phyloP scores from a whole-genome alignment of 2,329 filamentous ascomycete genomes.

The Exophiala aquamarina region DNA sequence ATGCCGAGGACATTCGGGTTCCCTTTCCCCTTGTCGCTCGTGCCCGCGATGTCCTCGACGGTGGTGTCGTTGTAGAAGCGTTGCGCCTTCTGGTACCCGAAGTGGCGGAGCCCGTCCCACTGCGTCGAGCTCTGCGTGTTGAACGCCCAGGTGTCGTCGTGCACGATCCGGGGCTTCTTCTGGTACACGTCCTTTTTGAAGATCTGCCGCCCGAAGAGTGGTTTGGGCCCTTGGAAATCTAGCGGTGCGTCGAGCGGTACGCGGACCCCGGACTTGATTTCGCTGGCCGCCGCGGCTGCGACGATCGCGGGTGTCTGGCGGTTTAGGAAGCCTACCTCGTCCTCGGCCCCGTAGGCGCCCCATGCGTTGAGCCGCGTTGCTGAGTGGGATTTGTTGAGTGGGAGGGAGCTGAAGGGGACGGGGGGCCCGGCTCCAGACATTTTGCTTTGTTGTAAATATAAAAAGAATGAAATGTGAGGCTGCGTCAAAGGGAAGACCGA shows the following conservation, averaged over 20 bases:
- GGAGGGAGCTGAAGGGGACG: conserved; percentile 39
- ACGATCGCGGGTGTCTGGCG: conserved; percentile 51
- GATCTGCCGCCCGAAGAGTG: conserved; percentile 36
- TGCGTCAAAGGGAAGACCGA: too few relatives aligned
- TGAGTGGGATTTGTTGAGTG: conserved; percentile 50
- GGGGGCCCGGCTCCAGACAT: conserved; percentile 27
- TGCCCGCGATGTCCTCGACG: conserved; percentile 29
- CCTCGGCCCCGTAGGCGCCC: conserved; percentile 53
- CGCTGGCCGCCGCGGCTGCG: conserved; percentile 40
- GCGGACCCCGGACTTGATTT: conserved; percentile 43
- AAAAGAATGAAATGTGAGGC: too few relatives aligned
- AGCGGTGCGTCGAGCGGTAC: conserved; percentile 36
- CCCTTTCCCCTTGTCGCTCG: conserved; percentile 8
- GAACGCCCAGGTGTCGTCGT: conserved; percentile 31
- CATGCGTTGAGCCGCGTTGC: conserved; percentile 48
- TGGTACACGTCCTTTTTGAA: conserved; percentile 34
- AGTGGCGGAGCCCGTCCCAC: conserved; percentile 31
- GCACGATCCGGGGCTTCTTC: conserved; percentile 28
- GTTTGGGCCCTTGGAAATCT: conserved; percentile 36
- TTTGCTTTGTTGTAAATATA: background rate
- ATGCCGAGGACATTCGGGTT: conserved; percentile 27
- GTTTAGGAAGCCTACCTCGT: conserved; percentile 57
- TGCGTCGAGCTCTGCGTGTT: conserved; percentile 30
- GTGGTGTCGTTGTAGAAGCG: conserved; percentile 30
- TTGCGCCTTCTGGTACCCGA: conserved; percentile 26